Base-by-base conservation (phyloP, 768 basidiomycete species). In the Aureoboletus auriporus region DNA sequence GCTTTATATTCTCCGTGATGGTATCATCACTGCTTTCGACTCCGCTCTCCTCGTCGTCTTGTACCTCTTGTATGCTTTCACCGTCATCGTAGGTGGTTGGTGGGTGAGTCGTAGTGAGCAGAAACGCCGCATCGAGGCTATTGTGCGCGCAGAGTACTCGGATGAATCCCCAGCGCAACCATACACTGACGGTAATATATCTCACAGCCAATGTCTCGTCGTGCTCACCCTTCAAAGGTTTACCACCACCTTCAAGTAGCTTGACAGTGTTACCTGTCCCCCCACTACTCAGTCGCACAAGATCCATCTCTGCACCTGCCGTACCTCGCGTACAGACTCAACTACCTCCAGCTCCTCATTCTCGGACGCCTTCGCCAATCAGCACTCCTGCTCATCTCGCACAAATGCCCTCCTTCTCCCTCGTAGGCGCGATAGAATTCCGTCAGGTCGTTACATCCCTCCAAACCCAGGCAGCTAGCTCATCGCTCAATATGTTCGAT, bases 381-480 rank as follows among this genome's bases (percentile, higher is more conserved):
- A 69, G 64, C 23, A 51, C 62, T 0, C 51, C 74, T 20, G 50
- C 71, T 54, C 66, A 68, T 20, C 65, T 72, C 33, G 65, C 68
- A 9, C 78, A 80, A 51, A 77, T 91, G 68, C 88, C 87, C 3
- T 89, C 87, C 0, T 92, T 92, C 59, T 97, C 95, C 3, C 78
- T 99, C 2, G 80, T 98, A 5, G 92, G 95, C 8, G 96, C 96
- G 0, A 79, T 99, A 38, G 96, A 99, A 67, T 99, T 99, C 69
- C 79, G 93, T 14, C 86, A 93, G 50, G 88, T 97, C 20, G 86
- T 99, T 17, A 76, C 86, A 10, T 84, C 86, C 0, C 73, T 99
- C 20, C 81, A 83, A 53, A 75, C 75, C 42, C 82, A 93, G 58
- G 84, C 85, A 9, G 75, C 80, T 2, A 72, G 73, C 1, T 68